Evolutionary conservation across 176 grass and related monocot genomes (phyloP).

Genomic region (Oryza meyeriana): DNA sequence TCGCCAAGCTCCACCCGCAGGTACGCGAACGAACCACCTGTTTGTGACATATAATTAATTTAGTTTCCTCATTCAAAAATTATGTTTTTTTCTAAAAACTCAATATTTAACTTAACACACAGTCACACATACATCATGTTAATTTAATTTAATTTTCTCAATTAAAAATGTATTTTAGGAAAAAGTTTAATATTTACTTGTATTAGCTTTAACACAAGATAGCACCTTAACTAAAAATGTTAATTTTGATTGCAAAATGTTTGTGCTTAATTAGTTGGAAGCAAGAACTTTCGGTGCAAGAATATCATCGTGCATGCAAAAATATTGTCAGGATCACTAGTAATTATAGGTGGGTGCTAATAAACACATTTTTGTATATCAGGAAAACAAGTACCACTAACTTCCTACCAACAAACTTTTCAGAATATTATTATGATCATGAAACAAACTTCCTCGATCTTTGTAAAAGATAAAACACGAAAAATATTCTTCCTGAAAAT

Average conservation of each 20-base stretch:
- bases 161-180: too few species aligned
- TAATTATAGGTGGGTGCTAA: too few species aligned
- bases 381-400: too few species aligned
- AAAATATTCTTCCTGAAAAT: not conserved
- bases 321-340: too few species aligned
- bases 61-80: too few species aligned
- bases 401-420: not conserved
- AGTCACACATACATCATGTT: too few species aligned
- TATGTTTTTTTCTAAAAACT: not conserved
- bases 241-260: not conserved
- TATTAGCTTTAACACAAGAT: too few species aligned
- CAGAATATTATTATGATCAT: not conserved
- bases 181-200: not conserved
- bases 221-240: too few species aligned
- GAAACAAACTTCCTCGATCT: not conserved
- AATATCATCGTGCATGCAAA: not conserved
- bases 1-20: constrained; percentile 72
- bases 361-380: too few species aligned
- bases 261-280: not conserved
- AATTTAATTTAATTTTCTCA: too few species aligned
- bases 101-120: too few species aligned
- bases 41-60: not conserved
- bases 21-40: constrained; percentile 77
- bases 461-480: not conserved
- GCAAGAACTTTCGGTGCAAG: not conserved